phyloP scores from a whole-genome alignment of 2,329 filamentous ascomycete genomes.

The Venturia asperata region DNA sequence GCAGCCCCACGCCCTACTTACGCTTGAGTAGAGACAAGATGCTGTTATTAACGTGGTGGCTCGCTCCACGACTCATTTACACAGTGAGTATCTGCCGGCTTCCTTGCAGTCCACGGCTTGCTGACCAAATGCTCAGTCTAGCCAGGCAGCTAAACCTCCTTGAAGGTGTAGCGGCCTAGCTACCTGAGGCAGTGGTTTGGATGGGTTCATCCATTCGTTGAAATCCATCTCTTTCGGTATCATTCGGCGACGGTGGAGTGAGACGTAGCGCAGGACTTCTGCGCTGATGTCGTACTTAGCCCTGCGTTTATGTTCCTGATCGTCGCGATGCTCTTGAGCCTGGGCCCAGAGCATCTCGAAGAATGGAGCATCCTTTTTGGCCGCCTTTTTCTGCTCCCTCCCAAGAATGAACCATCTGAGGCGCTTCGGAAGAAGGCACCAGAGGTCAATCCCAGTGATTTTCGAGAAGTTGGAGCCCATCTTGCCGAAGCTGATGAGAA shows the following conservation, averaged over 20 bases:
- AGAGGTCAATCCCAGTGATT: neutral
- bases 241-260: neutral
- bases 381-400: neutral
- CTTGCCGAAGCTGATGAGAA: neutral
- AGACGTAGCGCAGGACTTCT: neutral
- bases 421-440: neutral
- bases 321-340: neutral
- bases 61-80: neutral
- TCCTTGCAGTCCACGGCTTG: neutral
- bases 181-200: neutral
- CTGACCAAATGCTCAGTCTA: neutral
- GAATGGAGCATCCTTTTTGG: neutral
- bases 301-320: neutral
- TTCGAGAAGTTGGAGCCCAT: neutral
- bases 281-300: neutral
- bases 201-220: neutral
- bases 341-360: neutral
- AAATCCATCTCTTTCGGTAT: neutral
- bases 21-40: neutral
- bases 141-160: neutral
- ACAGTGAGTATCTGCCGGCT: constrained; percentile 1
- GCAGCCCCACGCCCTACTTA: neutral
- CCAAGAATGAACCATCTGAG: neutral
- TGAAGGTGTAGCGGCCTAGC: neutral
- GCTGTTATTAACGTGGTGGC: neutral